phyloP scores from a whole-genome alignment of 768 basidiomycete species.

The Calocera viscosa region DNA sequence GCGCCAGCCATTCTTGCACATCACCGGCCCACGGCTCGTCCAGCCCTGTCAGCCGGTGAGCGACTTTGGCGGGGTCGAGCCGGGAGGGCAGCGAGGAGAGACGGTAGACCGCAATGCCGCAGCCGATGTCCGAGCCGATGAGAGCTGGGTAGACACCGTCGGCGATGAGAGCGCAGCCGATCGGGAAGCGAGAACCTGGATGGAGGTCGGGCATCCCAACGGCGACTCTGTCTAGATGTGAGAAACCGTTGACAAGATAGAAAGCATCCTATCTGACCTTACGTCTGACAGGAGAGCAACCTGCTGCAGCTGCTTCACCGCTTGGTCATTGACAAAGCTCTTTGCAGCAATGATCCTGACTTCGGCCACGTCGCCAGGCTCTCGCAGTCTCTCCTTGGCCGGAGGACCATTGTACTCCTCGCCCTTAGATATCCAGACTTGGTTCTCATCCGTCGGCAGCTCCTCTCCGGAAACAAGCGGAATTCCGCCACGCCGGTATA shows the following conservation, averaged over 20 bases:
- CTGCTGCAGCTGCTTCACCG: constrained; percentile 27
- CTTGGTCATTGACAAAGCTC: constrained; percentile 27
- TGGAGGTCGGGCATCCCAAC: constrained; percentile 35
- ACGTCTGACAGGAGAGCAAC: constrained; percentile 26
- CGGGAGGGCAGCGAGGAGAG: neutral
- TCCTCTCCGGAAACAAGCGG: constrained; percentile 19
- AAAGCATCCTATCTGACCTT: neutral
- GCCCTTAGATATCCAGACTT: constrained; percentile 29
- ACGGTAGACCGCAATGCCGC: constrained; percentile 30
- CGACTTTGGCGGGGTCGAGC: constrained; percentile 25
- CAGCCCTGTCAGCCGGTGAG: constrained; percentile 25
- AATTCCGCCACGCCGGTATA: constrained; percentile 27
- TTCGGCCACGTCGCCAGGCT: constrained; percentile 16
- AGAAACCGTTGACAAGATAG: neutral
- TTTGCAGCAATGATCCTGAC: constrained; percentile 25
- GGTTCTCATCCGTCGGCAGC: constrained; percentile 20
- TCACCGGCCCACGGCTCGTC: constrained; percentile 32
- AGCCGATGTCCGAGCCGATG: constrained; percentile 33
- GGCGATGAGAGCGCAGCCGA: constrained; percentile 28
- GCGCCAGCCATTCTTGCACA: constrained; percentile 26
- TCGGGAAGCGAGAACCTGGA: constrained; percentile 28
- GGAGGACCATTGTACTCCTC: constrained; percentile 29
- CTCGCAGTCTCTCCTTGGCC: constrained; percentile 7
- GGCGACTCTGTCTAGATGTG: constrained; percentile 14
- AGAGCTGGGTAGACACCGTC: constrained; percentile 33